These are phyloP conservation scores for Fusarium mundagurra DNA, from an alignment of 2,329 filamentous ascomycete genomes.

Conservation along the genomic window DNA sequence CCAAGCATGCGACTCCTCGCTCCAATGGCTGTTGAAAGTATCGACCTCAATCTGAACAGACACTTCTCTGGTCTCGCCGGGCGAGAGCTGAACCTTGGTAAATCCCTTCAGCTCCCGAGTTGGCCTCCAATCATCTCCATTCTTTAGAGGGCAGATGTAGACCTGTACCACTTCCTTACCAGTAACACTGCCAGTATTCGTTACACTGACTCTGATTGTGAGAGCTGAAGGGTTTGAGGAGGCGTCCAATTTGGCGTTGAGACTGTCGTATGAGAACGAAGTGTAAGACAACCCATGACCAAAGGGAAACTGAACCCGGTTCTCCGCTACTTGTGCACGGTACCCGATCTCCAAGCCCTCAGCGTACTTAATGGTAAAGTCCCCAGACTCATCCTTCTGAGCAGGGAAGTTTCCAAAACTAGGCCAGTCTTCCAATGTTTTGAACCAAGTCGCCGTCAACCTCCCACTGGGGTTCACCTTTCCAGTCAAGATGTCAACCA, in stretches of 20 bases:
- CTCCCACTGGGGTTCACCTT: background rate
- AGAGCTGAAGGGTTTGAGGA: background rate
- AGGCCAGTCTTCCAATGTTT: background rate
- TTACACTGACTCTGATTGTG: background rate
- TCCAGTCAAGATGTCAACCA: background rate
- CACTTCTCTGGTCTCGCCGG: background rate
- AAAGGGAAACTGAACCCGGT: conserved; percentile 3
- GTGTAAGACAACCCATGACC: conserved; percentile 29
- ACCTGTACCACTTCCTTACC: conserved; percentile 27
- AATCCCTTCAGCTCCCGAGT: conserved; percentile 23
- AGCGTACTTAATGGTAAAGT: background rate
- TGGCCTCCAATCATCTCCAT: conserved; percentile 12
- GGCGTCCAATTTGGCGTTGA: background rate
- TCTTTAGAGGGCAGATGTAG: background rate
- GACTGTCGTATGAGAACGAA: background rate
- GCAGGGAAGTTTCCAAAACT: conserved; percentile 14
- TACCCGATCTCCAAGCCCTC: conserved; percentile 28
- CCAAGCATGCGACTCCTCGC: background rate
- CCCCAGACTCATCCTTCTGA: background rate
- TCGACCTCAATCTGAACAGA: conserved; percentile 51
- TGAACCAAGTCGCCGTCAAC: background rate
- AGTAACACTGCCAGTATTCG: background rate
- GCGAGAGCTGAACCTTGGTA: background rate
- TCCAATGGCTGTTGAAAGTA: background rate
- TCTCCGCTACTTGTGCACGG: background rate